These are phyloP conservation scores for Alternaria sp. DNA, from an alignment of 2,329 filamentous ascomycete genomes.

Conservation along the genomic window DNA sequence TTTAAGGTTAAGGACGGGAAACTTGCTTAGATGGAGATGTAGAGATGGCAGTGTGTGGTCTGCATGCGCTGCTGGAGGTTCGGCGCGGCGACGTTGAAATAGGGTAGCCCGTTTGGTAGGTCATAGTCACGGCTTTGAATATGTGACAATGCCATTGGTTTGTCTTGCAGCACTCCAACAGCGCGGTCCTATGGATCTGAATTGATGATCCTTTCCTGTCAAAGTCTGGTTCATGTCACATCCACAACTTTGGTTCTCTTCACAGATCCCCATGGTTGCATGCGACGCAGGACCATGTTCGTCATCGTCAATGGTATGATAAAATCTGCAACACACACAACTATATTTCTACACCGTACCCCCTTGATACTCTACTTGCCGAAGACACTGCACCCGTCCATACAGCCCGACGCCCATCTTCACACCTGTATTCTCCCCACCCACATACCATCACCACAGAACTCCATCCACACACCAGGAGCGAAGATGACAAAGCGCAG, in stretches of 20 bases:
- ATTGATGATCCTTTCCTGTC: neutral
- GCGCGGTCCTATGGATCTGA: neutral
- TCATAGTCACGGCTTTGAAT: neutral
- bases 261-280: neutral
- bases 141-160: neutral
- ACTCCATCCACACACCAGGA: neutral
- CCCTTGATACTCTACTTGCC: neutral
- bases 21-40: conserved; percentile 27
- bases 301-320: neutral
- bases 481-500: neutral
- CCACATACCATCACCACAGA: neutral
- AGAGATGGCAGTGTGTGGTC: too few species aligned
- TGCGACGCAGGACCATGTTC: neutral
- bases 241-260: neutral
- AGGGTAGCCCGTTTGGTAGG: neutral
- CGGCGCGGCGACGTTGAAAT: neutral
- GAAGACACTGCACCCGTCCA: neutral
- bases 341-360: neutral
- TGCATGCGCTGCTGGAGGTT: neutral
- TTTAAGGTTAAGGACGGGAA: conserved; percentile 43
- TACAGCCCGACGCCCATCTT: neutral
- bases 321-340: neutral
- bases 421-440: neutral
- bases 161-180: neutral
- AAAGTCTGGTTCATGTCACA: neutral